Percentiles rank a stretch among this genome's conserved stretches.
Conservation (phyloP, 2,329 filamentous ascomycete genomes). For the Ilyonectria mors-panacis region DNA sequence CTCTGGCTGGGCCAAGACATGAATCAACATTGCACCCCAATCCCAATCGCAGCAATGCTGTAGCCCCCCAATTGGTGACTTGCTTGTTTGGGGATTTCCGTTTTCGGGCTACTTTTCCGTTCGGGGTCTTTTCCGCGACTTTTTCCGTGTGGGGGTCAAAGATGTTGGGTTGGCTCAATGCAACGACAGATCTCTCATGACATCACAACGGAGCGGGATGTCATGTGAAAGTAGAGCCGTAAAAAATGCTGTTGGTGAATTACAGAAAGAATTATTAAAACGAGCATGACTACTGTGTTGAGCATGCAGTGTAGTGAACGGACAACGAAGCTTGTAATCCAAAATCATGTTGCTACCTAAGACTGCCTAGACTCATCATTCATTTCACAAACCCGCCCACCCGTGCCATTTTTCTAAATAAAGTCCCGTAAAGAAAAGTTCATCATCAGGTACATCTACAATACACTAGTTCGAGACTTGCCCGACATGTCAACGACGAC, state of each 20-base stretch:
- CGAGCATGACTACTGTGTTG: background rate
- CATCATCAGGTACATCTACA: slow-evolving; percentile 28
- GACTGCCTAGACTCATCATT: slow-evolving; percentile 17
- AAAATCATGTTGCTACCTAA: slow-evolving; percentile 23
- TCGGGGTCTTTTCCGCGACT: slow-evolving; percentile 10
- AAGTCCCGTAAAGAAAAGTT: slow-evolving; percentile 7
- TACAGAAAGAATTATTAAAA: background rate
- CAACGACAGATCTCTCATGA: background rate
- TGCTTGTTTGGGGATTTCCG: slow-evolving; percentile 6
- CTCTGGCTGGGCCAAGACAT: slow-evolving; percentile 6
- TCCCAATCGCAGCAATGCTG: background rate
- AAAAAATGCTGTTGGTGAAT: background rate
- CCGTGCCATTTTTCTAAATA: slow-evolving; percentile 28
- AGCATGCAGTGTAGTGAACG: background rate
- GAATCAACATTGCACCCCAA: slow-evolving; percentile 13
- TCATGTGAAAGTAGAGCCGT: background rate
- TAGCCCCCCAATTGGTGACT: background rate
- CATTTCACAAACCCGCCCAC: slow-evolving; percentile 30
- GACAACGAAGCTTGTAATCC: background rate
- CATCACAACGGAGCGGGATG: background rate
- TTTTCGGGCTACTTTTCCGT: slow-evolving; percentile 27
- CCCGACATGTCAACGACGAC: slow-evolving; percentile 71
- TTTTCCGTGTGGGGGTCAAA: slow-evolving; percentile 5
- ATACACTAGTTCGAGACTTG: slow-evolving; percentile 30
- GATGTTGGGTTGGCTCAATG: background rate